Evolutionary conservation across 306 rosid species (phyloP).

Genomic region (Castanea crenata): DNA sequence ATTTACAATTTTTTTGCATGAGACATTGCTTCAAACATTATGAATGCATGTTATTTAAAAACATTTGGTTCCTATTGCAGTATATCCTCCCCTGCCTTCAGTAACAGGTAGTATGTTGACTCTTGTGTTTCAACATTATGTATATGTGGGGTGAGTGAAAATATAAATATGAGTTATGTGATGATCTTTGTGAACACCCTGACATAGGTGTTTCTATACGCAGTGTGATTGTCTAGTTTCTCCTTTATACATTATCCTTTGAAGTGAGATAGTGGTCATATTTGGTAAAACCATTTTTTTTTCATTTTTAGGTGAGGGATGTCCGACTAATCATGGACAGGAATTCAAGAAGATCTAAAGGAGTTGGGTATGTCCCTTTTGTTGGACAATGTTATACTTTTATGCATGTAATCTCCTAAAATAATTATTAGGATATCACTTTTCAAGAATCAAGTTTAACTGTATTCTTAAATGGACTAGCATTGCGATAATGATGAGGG

Average conservation of each 20-base stretch:
- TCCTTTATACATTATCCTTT: neutral
- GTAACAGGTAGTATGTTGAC: conserved; percentile 44
- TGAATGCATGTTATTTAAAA: conserved; percentile 36
- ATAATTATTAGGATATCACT: conserved; percentile 43
- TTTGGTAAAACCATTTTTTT: neutral
- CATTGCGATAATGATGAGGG: conserved; percentile 98
- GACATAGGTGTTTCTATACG: conserved; percentile 29
- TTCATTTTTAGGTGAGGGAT: conserved; percentile 82
- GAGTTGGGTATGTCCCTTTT: conserved; percentile 90
- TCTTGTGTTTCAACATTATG: conserved; percentile 48
- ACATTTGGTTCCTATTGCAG: conserved; percentile 54
- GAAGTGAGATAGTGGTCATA: neutral
- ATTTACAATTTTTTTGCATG: conserved; percentile 20
- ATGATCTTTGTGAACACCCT: conserved; percentile 28
- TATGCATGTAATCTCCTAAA: conserved; percentile 45
- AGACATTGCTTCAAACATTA: conserved; percentile 19
- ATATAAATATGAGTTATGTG: conserved; percentile 17
- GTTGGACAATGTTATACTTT: conserved; percentile 15
- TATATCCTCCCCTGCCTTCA: conserved; percentile 48
- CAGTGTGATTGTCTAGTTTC: conserved; percentile 13
- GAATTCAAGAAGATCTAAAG: conserved; percentile 97
- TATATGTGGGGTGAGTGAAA: conserved; percentile 47
- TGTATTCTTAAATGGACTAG: conserved; percentile 98
- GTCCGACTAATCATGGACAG: conserved; percentile 99
- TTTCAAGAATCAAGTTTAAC: conserved; percentile 73